Evolutionary conservation across 768 basidiomycete genomes (phyloP).

Genomic region (Leccinum arenicola): DNA sequence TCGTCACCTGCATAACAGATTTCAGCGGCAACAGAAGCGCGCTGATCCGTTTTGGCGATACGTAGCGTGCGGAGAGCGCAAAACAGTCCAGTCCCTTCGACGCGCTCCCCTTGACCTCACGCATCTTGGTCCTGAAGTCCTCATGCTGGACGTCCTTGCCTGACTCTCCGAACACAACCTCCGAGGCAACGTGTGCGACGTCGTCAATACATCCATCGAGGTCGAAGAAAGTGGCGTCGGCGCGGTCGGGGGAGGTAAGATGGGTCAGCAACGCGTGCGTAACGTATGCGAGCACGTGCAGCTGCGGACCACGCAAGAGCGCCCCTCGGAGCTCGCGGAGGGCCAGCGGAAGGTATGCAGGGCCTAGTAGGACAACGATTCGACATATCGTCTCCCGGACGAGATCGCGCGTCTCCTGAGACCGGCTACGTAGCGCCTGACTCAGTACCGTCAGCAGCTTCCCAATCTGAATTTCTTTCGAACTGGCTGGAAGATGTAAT

Average conservation of each 20-base stretch:
- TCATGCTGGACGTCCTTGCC: conserved; percentile 84
- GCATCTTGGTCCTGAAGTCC: conserved; percentile 92
- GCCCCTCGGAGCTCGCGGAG: conserved; percentile 83
- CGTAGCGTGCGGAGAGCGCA: conserved; percentile 70
- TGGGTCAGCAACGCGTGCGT: conserved; percentile 81
- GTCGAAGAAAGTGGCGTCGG: conserved; percentile 50
- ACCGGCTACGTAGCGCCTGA: conserved; percentile 89
- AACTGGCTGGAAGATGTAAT: conserved; percentile 64
- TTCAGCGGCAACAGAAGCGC: conserved; percentile 75
- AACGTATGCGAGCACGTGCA: conserved; percentile 87
- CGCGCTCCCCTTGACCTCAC: conserved; percentile 81
- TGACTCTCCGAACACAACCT: conserved; percentile 93
- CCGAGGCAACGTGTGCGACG: conserved; percentile 76
- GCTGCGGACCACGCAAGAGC: conserved; percentile 86
- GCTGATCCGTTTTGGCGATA: conserved; percentile 76
- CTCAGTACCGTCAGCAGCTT: conserved; percentile 80
- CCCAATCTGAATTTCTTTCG: conserved; percentile 65
- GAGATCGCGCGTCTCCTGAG: conserved; percentile 89
- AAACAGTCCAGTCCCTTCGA: conserved; percentile 88
- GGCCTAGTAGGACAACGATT: conserved; percentile 71
- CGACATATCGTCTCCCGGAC: conserved; percentile 79
- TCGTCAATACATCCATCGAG: conserved; percentile 80
- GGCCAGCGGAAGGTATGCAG: conserved; percentile 67
- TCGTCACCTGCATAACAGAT: conserved; percentile 83
- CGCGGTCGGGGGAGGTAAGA: conserved; percentile 59